phyloP scores from a whole-genome alignment of 345 rosid genomes.

The Toxicodendron radicans region DNA sequence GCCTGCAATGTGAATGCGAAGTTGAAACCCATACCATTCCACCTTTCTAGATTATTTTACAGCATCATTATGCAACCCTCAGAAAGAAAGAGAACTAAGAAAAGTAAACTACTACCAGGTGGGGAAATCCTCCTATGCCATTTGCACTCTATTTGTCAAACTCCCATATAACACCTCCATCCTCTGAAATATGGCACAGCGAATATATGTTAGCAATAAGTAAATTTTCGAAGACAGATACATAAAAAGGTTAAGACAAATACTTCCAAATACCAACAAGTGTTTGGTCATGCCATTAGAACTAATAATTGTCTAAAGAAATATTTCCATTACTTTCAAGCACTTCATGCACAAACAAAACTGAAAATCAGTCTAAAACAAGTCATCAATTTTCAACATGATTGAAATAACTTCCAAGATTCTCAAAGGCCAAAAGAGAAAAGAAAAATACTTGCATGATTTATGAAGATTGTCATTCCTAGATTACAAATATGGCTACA shows the following conservation, averaged over 20 bases:
- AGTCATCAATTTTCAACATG: slow-evolving; percentile 11
- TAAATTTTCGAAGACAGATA: not conserved
- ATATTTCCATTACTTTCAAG: not conserved
- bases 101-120: not conserved
- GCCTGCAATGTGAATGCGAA: not conserved
- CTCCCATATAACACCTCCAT: slow-evolving; percentile 62
- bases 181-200: slow-evolving; percentile 43
- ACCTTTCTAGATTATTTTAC: not conserved
- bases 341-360: not conserved
- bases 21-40: not conserved
- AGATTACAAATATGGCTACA: not conserved
- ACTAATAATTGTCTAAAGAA: not conserved
- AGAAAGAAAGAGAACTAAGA: not conserved
- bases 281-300: not conserved
- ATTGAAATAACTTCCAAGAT: not conserved
- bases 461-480: not conserved
- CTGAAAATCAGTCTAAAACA: not conserved
- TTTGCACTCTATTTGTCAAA: slow-evolving; percentile 42
- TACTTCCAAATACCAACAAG: not conserved
- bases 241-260: not conserved
- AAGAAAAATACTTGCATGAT: not conserved
- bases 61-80: not conserved
- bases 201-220: slow-evolving; percentile 12
- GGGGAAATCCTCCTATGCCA: not conserved
- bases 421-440: not conserved